These are phyloP conservation scores for Mucor circinelloides DNA, from an alignment of 371 early-diverging fungal species.

Conservation along the genomic window DNA sequence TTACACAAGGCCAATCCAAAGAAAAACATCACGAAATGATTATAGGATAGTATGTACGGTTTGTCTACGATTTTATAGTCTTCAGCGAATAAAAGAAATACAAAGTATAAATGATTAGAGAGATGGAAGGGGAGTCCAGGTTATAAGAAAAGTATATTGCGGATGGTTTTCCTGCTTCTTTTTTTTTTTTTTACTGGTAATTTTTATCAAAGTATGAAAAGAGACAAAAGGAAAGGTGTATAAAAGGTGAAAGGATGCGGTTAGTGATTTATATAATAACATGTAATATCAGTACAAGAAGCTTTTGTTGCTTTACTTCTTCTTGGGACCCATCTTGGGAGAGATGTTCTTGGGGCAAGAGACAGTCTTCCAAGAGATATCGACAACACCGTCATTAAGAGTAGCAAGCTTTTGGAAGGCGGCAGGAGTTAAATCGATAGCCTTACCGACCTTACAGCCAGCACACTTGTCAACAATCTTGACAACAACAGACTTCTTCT, in stretches of 20 bases:
- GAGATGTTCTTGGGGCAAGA: conserved; percentile 23
- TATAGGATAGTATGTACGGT: background rate
- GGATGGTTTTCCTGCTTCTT: background rate
- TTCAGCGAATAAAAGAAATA: background rate
- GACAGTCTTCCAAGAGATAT: conserved; percentile 48
- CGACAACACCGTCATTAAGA: conserved; percentile 45
- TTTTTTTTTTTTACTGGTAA: background rate
- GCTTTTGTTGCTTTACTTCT: background rate
- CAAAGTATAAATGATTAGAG: background rate
- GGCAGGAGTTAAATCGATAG: conserved; percentile 50
- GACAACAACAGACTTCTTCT: conserved; percentile 38
- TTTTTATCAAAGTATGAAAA: background rate
- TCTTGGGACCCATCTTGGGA: conserved; percentile 30
- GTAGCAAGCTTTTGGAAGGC: conserved; percentile 46
- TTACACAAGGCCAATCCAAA: background rate
- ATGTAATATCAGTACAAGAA: background rate
- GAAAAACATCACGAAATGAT: background rate
- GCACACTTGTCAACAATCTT: conserved; percentile 55
- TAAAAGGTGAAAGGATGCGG: background rate
- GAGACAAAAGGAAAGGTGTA: background rate
- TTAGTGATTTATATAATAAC: background rate
- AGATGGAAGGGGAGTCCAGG: background rate
- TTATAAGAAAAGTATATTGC: background rate
- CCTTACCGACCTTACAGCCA: conserved; percentile 43
- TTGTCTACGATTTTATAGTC: background rate